phyloP scores from a whole-genome alignment of 441 rosid genomes.

The Aquilaria agallochum region DNA sequence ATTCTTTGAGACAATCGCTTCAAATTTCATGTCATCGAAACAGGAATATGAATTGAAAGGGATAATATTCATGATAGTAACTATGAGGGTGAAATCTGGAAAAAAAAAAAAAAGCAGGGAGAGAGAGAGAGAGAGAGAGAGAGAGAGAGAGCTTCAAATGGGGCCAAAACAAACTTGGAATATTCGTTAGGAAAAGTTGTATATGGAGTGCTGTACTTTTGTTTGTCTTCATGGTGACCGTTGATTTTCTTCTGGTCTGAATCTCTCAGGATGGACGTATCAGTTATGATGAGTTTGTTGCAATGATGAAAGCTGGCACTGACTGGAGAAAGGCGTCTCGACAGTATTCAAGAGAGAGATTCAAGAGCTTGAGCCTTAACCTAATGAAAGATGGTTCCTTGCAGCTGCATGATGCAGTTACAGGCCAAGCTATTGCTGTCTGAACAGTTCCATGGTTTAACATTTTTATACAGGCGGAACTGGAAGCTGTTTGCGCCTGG shows the following conservation, averaged over 20 bases:
- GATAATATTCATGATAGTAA: too few relatives aligned
- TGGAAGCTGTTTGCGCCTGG: too few relatives aligned
- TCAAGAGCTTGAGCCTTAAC: slow-evolving; percentile 90
- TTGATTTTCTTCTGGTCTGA: not conserved
- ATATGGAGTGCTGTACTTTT: too few relatives aligned
- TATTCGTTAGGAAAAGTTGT: too few relatives aligned
- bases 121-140: too few relatives aligned
- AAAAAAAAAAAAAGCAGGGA: too few relatives aligned
- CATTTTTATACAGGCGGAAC: slow-evolving; percentile 2
- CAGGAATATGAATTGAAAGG: not conserved
- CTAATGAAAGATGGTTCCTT: slow-evolving; percentile 96
- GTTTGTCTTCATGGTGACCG: too few relatives aligned
- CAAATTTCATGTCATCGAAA: not conserved
- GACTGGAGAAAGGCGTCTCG: slow-evolving; percentile 99
- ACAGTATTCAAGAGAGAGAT: slow-evolving; percentile 97
- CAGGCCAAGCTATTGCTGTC: slow-evolving; percentile 73
- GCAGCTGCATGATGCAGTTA: slow-evolving; percentile 81
- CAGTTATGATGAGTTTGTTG: slow-evolving; percentile 89
- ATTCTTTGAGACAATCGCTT: not conserved
- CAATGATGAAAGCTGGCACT: slow-evolving; percentile 97
- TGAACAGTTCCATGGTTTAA: slow-evolving; percentile 21
- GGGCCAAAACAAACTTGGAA: too few relatives aligned
- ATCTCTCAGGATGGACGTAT: slow-evolving; percentile 70
- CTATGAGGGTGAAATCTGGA: too few relatives aligned
- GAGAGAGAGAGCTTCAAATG: too few relatives aligned